Conservation (phyloP, 148 eudicot genomes). For the Pharnaceum exiguum region DNA sequence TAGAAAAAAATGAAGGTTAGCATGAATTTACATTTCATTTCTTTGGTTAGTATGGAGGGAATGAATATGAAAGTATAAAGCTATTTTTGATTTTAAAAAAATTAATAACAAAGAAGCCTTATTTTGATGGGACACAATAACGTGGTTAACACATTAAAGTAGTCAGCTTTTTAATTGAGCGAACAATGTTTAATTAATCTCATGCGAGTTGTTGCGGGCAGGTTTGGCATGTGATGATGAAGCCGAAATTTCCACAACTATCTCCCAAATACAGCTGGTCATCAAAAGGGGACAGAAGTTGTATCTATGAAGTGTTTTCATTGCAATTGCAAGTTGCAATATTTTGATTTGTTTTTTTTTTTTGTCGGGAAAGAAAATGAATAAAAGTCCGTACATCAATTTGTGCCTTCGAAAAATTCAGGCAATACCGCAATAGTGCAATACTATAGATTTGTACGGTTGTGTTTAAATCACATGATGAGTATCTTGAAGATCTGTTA, state of each 20-base stretch:
- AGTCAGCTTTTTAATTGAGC: neutral
- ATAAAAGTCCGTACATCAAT: too few relatives aligned
- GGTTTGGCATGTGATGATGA: slow-evolving; percentile 26
- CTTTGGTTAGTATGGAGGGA: slow-evolving; percentile 6
- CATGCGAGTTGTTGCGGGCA: slow-evolving; percentile 7
- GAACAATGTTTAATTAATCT: neutral
- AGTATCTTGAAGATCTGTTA: too few relatives aligned
- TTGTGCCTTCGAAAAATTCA: too few relatives aligned
- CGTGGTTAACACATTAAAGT: neutral
- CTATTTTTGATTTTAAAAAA: slow-evolving; percentile 4
- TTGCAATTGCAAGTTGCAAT: neutral
- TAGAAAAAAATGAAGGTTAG: too few relatives aligned
- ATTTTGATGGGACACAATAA: neutral
- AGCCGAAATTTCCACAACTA: slow-evolving; percentile 24
- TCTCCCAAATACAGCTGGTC: slow-evolving; percentile 31
- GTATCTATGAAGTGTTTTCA: neutral
- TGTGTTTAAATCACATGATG: too few relatives aligned
- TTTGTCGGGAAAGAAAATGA: neutral
- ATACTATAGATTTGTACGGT: too few relatives aligned
- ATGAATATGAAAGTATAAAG: slow-evolving; percentile 2
- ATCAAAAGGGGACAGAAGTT: slow-evolving; percentile 5
- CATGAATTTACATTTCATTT: too few relatives aligned
- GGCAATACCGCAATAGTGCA: too few relatives aligned
- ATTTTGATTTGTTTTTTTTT: neutral
- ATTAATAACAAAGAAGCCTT: neutral